phyloP scores from a whole-genome alignment of 352 stramenopile genomes.

The Globisporangium ultimum region DNA sequence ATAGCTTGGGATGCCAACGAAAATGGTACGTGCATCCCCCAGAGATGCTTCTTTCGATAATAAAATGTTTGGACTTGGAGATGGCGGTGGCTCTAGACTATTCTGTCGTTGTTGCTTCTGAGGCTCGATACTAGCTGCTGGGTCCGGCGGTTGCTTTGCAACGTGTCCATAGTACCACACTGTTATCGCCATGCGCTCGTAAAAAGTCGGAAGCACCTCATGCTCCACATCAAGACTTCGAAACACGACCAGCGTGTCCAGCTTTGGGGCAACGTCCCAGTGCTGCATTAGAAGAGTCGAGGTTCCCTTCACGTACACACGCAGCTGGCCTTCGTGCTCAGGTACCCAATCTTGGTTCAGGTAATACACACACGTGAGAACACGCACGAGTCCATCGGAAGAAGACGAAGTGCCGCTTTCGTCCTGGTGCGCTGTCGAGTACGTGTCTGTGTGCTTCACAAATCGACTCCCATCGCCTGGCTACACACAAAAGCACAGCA shows the following conservation, averaged over 20 bases:
- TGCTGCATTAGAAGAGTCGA: conserved; percentile 1
- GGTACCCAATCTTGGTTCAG: conserved; percentile 72
- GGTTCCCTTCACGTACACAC: conserved; percentile 46
- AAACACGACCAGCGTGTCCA: conserved; percentile 91
- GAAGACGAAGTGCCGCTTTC: conserved; percentile 11
- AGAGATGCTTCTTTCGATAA: not conserved
- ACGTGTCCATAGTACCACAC: conserved; percentile 91
- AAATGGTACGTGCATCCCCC: conserved; percentile 60
- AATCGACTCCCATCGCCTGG: conserved; percentile 65
- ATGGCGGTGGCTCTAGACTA: not conserved
- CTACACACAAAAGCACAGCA: conserved; percentile 20
- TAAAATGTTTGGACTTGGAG: not conserved
- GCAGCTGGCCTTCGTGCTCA: conserved; percentile 57
- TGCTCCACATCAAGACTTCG: conserved; percentile 89
- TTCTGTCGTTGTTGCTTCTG: not conserved
- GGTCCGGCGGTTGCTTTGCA: conserved; percentile 1
- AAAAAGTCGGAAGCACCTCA: conserved; percentile 79
- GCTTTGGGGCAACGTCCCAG: conserved; percentile 77
- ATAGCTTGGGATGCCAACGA: conserved; percentile 93
- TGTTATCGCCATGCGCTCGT: conserved; percentile 89
- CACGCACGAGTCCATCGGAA: conserved; percentile 30
- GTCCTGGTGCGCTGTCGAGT: conserved; percentile 32
- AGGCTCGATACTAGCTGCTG: not conserved
- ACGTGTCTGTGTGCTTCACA: conserved; percentile 68
- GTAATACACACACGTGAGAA: conserved; percentile 87